Conservation (phyloP, 345 rosid species). For the Pelargonium nanum region DNA sequence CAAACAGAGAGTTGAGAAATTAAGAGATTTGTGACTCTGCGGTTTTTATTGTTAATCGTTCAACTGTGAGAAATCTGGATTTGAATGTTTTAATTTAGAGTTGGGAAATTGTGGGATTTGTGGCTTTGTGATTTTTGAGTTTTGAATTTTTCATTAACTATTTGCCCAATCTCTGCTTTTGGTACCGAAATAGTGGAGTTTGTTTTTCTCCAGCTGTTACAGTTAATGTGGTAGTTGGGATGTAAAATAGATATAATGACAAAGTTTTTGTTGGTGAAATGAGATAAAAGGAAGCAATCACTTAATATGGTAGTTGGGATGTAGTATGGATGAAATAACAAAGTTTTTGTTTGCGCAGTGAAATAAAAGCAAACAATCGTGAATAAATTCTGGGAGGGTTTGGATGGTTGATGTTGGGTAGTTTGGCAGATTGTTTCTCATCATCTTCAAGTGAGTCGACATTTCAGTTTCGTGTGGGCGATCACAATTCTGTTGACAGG, state of each 20-base stretch:
- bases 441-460: background rate
- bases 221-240: background rate
- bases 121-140: background rate
- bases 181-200: background rate
- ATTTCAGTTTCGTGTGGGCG: background rate
- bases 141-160: background rate
- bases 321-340: conserved; percentile 10
- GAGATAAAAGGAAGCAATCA: conserved; percentile 3
- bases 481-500: background rate
- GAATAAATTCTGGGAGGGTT: no score
- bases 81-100: no score
- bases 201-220: background rate
- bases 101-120: background rate
- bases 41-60: no score
- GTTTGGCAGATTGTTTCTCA: conserved; percentile 5
- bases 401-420: conserved; percentile 13
- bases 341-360: conserved; percentile 15
- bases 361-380: conserved; percentile 4
- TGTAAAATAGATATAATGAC: conserved; percentile 10
- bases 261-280: conserved; percentile 15
- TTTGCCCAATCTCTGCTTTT: background rate
- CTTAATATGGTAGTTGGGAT: background rate
- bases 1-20: no score
- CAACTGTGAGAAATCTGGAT: no score
- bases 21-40: background rate